Percentiles rank a stretch among this genome's conserved stretches.
Evolutionary conservation across 768 basidiomycete genomes (phyloP).

Genomic region (Lyophyllum atratum): DNA sequence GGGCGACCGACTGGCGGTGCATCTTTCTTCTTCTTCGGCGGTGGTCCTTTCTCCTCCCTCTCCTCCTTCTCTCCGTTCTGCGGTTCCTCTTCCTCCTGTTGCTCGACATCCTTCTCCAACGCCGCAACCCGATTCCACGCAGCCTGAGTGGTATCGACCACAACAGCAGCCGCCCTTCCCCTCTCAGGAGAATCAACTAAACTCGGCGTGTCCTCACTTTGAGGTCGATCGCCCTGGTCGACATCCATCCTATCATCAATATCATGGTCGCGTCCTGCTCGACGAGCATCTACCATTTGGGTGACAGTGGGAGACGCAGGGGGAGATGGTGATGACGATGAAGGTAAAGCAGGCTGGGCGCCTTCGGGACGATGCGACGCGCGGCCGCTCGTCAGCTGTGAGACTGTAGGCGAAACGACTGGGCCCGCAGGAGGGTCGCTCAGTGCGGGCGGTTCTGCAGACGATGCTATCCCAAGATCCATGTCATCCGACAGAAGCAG

Average conservation of each 20-base stretch:
- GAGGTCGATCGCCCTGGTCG: conserved; percentile 1
- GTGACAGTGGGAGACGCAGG: not conserved
- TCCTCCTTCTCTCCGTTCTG: not conserved
- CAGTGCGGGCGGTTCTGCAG: not conserved
- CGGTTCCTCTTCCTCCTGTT: too few relatives aligned
- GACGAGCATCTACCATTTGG: not conserved
- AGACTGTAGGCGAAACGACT: not conserved
- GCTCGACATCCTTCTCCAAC: conserved; percentile 7
- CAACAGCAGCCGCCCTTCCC: conserved; percentile 22
- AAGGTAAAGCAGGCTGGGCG: too few relatives aligned
- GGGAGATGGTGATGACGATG: not conserved
- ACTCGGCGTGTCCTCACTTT: not conserved
- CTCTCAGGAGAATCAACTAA: not conserved
- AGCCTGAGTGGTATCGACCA: conserved; percentile 53
- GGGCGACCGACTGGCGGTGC: not conserved
- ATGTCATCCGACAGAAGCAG: not conserved
- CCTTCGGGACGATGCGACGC: not conserved
- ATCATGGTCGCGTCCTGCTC: too few relatives aligned
- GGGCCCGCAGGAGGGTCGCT: not conserved
- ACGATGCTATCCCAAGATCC: not conserved
- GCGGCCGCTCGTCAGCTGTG: not conserved
- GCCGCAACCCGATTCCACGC: conserved; percentile 35
- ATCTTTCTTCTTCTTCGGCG: conserved; percentile 38
- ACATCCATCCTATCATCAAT: conserved; percentile 8
- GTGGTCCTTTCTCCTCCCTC: conserved; percentile 21